These are phyloP conservation scores for Tephrocybe sp. DNA, from an alignment of 768 basidiomycete species.

Conservation along the genomic window DNA sequence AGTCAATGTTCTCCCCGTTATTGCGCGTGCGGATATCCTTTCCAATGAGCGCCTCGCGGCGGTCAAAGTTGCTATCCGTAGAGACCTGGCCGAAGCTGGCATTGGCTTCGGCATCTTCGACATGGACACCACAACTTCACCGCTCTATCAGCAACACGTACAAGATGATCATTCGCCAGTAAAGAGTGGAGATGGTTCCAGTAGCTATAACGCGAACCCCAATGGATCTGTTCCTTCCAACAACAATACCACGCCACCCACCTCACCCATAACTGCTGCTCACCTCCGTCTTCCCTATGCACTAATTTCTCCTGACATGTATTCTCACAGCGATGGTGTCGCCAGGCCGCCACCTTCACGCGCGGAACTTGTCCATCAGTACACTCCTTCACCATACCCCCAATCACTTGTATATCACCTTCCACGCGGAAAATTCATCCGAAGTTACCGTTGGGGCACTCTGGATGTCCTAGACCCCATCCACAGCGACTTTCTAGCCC, in stretches of 20 bases:
- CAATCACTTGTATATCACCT: conserved; percentile 45
- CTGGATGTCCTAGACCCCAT: conserved; percentile 77
- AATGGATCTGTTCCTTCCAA: conserved; percentile 53
- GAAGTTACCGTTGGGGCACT: conserved; percentile 82
- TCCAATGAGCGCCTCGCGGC: conserved; percentile 80
- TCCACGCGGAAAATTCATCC: conserved; percentile 61
- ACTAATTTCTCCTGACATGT: conserved; percentile 79
- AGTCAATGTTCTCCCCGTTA: conserved; percentile 87
- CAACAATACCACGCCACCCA: conserved; percentile 58
- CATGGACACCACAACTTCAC: conserved; percentile 45
- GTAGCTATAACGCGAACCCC: conserved; percentile 49
- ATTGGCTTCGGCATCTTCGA: conserved; percentile 92
- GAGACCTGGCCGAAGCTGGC: conserved; percentile 80
- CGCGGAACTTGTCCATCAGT: conserved; percentile 73
- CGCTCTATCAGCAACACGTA: conserved; percentile 44
- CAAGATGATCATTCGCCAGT: conserved; percentile 45
- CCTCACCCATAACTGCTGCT: conserved; percentile 61
- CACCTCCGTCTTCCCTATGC: conserved; percentile 78
- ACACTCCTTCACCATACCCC: conserved; percentile 55
- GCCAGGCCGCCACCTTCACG: conserved; percentile 55
- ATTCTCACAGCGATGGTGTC: conserved; percentile 84
- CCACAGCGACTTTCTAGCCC: conserved; percentile 79
- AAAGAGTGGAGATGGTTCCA: conserved; percentile 51
- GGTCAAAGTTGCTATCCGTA: conserved; percentile 77
- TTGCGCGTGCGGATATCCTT: conserved; percentile 78